Evolutionary conservation across 1,284 basidiomycete species (phyloP).

Genomic region (Trametes hirsuta): DNA sequence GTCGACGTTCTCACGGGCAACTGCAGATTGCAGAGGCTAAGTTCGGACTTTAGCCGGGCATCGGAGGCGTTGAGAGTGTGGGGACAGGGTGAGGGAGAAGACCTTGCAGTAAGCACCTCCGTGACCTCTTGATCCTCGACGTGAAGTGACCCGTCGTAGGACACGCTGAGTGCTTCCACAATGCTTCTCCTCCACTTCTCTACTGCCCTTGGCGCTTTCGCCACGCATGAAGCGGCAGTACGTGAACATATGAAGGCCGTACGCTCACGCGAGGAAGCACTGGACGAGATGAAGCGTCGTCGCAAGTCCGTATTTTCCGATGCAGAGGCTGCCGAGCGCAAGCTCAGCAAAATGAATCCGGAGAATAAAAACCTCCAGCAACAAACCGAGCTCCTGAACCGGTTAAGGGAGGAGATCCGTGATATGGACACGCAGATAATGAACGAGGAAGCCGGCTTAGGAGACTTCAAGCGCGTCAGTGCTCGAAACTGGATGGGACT

Average conservation of each 20-base stretch:
- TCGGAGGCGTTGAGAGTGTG: constrained; percentile 78
- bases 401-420: constrained; percentile 79
- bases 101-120: constrained; percentile 65
- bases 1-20: background rate
- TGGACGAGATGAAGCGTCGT: constrained; percentile 78
- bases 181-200: constrained; percentile 74
- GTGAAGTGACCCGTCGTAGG: constrained; percentile 46
- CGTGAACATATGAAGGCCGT: constrained; percentile 80
- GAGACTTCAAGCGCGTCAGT: constrained; percentile 83
- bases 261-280: constrained; percentile 82
- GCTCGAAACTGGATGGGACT: constrained; percentile 77
- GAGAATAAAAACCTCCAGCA: constrained; percentile 85
- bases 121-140: background rate
- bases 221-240: constrained; percentile 73
- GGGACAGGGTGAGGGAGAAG: constrained; percentile 87
- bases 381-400: constrained; percentile 80
- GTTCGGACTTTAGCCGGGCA: constrained; percentile 69
- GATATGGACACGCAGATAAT: constrained; percentile 83
- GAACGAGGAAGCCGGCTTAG: constrained; percentile 79
- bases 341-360: constrained; percentile 87
- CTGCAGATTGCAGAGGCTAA: constrained; percentile 65
- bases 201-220: constrained; percentile 72
- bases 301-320: constrained; percentile 70
- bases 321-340: constrained; percentile 89
- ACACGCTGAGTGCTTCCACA: constrained; percentile 76